phyloP scores from a whole-genome alignment of 2,329 filamentous ascomycete species.

The Claviceps sp. region DNA sequence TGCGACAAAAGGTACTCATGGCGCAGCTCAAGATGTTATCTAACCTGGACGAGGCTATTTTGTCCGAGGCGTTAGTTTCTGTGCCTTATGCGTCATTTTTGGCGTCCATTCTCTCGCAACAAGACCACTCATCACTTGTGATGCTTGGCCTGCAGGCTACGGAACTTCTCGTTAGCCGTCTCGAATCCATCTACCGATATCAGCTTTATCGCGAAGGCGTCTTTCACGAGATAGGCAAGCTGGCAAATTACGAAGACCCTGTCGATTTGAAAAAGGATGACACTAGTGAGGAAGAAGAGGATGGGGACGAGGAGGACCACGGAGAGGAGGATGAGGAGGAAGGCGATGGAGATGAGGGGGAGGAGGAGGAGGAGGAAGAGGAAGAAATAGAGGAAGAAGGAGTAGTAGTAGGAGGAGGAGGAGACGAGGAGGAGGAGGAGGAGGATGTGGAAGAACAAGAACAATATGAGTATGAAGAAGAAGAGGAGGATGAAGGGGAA shows the following conservation, averaged over 20 bases:
- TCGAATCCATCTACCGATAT: slow-evolving; percentile 82
- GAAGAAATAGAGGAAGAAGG: slow-evolving; percentile 9
- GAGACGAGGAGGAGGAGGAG: slow-evolving; percentile 8
- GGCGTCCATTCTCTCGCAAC: slow-evolving; percentile 86
- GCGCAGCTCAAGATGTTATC: slow-evolving; percentile 98
- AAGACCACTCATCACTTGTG: slow-evolving; percentile 80
- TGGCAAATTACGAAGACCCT: slow-evolving; percentile 42
- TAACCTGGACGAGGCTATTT: slow-evolving; percentile 73
- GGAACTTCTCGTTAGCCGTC: slow-evolving; percentile 69
- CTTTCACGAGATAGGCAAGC: slow-evolving; percentile 74
- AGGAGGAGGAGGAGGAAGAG: slow-evolving; percentile 7
- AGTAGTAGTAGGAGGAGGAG: slow-evolving; percentile 12
- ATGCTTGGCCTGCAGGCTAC: slow-evolving; percentile 80
- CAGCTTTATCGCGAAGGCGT: slow-evolving; percentile 97
- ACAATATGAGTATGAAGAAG: slow-evolving; percentile 10
- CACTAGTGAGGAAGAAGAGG: slow-evolving; percentile 8
- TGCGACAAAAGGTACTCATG: slow-evolving; percentile 85
- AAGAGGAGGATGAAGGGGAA: slow-evolving; percentile 4
- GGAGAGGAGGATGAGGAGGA: slow-evolving; percentile 12
- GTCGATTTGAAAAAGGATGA: slow-evolving; percentile 1
- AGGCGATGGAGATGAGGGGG: slow-evolving; percentile 1
- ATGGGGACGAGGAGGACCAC: slow-evolving; percentile 8
- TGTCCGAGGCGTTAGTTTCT: slow-evolving; percentile 71
- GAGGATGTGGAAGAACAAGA: slow-evolving; percentile 11
- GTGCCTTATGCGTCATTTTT: slow-evolving; percentile 94